phyloP scores from a whole-genome alignment of 352 stramenopile species.

The Thraustochytrium sp. region DNA sequence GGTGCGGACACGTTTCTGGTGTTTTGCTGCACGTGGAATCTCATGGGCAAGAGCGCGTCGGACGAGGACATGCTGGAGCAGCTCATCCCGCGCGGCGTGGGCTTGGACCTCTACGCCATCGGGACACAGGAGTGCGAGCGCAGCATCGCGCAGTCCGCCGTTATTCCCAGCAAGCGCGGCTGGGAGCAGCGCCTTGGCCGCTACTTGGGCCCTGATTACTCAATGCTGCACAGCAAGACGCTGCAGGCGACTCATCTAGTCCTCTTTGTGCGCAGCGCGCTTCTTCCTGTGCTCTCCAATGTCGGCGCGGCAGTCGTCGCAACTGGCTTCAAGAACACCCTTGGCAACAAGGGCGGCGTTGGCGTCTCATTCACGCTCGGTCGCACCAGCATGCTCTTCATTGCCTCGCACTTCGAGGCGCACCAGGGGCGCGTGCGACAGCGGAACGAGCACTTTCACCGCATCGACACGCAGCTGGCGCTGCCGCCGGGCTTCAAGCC shows the following conservation, averaged over 20 bases:
- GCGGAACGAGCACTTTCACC: conserved; percentile 80
- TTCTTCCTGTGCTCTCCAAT: conserved; percentile 69
- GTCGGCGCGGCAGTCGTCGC: conserved; percentile 80
- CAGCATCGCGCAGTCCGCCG: conserved; percentile 79
- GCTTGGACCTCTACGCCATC: conserved; percentile 75
- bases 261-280: conserved; percentile 80
- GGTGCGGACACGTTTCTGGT: conserved; percentile 53
- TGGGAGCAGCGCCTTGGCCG: conserved; percentile 68
- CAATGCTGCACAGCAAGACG: conserved; percentile 76
- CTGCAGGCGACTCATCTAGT: conserved; percentile 86
- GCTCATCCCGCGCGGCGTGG: conserved; percentile 65
- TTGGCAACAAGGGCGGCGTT: conserved; percentile 93
- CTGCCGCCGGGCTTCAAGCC: conserved; percentile 47
- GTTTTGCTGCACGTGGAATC: conserved; percentile 74
- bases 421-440: conserved; percentile 72
- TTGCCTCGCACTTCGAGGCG: conserved; percentile 86
- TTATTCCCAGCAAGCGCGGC: conserved; percentile 80
- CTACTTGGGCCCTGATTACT: conserved; percentile 65
- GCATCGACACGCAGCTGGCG: conserved; percentile 67
- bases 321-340: conserved; percentile 83
- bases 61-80: conserved; percentile 52
- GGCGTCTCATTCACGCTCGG: conserved; percentile 73
- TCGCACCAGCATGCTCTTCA: conserved; percentile 75
- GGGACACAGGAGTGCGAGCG: conserved; percentile 88
- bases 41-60: conserved; percentile 61